Evolutionary conservation across 352 stramenopile species (phyloP).

Genomic region (Pythium monospermum): DNA sequence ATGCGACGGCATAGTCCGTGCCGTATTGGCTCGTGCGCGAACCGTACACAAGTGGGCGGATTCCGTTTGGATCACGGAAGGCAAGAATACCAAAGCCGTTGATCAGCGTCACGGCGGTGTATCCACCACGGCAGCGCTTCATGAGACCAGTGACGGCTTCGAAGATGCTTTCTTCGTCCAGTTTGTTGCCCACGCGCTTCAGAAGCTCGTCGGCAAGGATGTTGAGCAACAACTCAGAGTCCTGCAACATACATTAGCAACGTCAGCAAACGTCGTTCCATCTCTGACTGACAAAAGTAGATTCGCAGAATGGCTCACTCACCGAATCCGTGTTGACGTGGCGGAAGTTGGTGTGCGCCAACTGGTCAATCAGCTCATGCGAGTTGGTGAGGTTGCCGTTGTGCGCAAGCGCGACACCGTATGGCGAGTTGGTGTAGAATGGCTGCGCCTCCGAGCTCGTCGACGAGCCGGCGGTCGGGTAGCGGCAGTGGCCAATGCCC

Average conservation of each 20-base stretch:
- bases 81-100: slow-evolving; percentile 96
- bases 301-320: too few relatives aligned
- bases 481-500: slow-evolving; percentile 97
- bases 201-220: slow-evolving; percentile 97
- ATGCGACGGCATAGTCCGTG: slow-evolving; percentile 94
- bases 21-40: slow-evolving; percentile 76
- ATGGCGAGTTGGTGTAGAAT: slow-evolving; percentile 99
- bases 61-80: slow-evolving; percentile 98
- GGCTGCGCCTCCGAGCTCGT: slow-evolving; percentile 92
- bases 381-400: slow-evolving; percentile 99
- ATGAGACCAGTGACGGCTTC: slow-evolving; percentile 91
- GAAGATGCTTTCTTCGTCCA: slow-evolving; percentile 85
- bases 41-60: slow-evolving; percentile 95
- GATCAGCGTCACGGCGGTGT: slow-evolving; percentile 96
- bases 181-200: slow-evolving; percentile 57
- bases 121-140: slow-evolving; percentile 94
- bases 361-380: slow-evolving; percentile 89
- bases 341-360: slow-evolving; percentile 90
- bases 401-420: slow-evolving; percentile 95
- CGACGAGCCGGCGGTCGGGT: slow-evolving; percentile 95
- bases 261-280: too few relatives aligned
- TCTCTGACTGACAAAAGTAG: too few relatives aligned
- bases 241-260: slow-evolving; percentile 27
- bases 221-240: slow-evolving; percentile 99
- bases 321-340: slow-evolving; percentile 98